Base-by-base conservation (phyloP, 345 rosid genomes). In the Brassica nigra region DNA sequence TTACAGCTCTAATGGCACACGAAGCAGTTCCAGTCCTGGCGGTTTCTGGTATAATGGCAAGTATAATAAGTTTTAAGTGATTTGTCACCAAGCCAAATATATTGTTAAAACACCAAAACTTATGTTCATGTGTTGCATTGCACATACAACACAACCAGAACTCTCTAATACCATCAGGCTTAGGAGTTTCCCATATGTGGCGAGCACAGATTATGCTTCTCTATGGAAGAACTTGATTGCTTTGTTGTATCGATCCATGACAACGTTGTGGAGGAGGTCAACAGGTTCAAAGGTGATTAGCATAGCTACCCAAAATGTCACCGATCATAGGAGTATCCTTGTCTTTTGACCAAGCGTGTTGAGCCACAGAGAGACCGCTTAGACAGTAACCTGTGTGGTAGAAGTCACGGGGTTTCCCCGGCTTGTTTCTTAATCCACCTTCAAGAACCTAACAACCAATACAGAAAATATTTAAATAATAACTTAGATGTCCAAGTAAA, bases 341-440 rank as follows among this genome's bases (percentile, higher is more conserved):
- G 37, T 86, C 88, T 66, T 82, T 87, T 10, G 84, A 89, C 85
- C 83, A 78, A 81, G 88, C 84, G 73, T 86, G 86, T 70, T 93
- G 98, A 82, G 96, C 83, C 62, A 89, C 88, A 0, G 99, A 88
- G 3, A 95, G 84, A 30, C 97, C 99, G 7, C 99, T 93, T 6
- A 95, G 81, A 80, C 98, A 95, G 84, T 95, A 95, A 81, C 99
- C 93, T 2, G 99, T 91, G 87, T 95, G 98, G 81, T 95, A 93
- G 70, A 80, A 84, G 81, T 95, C 99, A 74, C 88, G 81, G 4
- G 78, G 54, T 82, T 90, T 95, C 62, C 91, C 84, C 0, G 93
- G 97, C 83, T 95, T 95, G 86, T 95, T 98, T 75, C 91, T 87
- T 64, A 95, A 88, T 71, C 98, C 99, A 62, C 99, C 99, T 3